These are phyloP conservation scores for Penicillium bovifimosum DNA, from an alignment of 495 filamentous ascomycete genomes.

Conservation along the genomic window DNA sequence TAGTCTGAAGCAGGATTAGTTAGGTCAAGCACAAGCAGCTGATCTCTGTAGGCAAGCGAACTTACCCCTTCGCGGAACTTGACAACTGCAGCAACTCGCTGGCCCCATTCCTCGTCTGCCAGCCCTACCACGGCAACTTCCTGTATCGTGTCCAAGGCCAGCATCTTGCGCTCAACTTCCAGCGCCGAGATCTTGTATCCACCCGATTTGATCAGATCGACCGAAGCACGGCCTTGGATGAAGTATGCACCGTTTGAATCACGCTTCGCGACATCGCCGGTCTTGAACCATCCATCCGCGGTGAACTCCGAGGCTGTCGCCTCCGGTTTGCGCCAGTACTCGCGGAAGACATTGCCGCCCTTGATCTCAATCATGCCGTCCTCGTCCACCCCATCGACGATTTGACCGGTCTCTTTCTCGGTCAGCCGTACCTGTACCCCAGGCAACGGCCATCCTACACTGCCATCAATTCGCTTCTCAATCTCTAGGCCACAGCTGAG, in stretches of 20 bases:
- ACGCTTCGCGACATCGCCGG: constrained; percentile 40
- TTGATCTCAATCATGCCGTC: constrained; percentile 45
- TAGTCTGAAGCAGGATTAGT: constrained; percentile 22
- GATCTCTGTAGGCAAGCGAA: background rate
- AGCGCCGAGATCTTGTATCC: constrained; percentile 44
- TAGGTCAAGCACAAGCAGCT: background rate
- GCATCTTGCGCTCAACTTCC: constrained; percentile 42
- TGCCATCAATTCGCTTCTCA: constrained; percentile 37
- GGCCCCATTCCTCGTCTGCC: constrained; percentile 41
- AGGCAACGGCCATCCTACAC: constrained; percentile 43
- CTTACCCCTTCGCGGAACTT: constrained; percentile 38
- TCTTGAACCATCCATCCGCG: constrained; percentile 44
- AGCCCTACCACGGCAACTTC: constrained; percentile 43
- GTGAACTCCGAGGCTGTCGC: constrained; percentile 41
- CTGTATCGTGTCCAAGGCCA: constrained; percentile 30
- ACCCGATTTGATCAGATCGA: constrained; percentile 44
- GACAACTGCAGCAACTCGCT: constrained; percentile 40
- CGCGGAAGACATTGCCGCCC: constrained; percentile 40
- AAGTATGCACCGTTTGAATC: constrained; percentile 38
- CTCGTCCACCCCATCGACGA: constrained; percentile 29
- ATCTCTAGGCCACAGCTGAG: constrained; percentile 38
- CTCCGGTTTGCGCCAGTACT: constrained; percentile 42
- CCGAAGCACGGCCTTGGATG: constrained; percentile 42
- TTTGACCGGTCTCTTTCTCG: constrained; percentile 34
- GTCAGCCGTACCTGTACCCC: constrained; percentile 40